Conservation (phyloP, 805 yeast species). For the Lipomyces chichibuensis region DNA sequence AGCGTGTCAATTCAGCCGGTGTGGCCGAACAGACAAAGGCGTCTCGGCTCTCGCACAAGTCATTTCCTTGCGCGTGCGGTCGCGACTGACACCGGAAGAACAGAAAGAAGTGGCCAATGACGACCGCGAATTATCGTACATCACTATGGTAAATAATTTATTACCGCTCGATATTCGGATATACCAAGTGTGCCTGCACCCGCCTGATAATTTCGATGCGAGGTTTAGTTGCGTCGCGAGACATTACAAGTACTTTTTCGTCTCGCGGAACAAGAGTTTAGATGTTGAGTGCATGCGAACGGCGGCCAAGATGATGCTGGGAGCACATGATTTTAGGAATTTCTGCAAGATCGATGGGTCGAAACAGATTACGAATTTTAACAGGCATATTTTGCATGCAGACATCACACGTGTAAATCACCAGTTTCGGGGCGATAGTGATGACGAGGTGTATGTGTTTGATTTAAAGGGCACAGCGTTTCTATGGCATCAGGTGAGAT, state of each 20-base stretch:
- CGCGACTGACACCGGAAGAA: slow-evolving; percentile 62
- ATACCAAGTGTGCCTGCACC: slow-evolving; percentile 80
- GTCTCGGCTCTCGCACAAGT: slow-evolving; percentile 97
- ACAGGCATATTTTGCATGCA: slow-evolving; percentile 62
- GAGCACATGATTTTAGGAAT: slow-evolving; percentile 88
- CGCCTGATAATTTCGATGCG: slow-evolving; percentile 84
- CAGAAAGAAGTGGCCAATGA: slow-evolving; percentile 63
- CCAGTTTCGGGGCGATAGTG: slow-evolving; percentile 23
- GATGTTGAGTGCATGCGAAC: slow-evolving; percentile 67
- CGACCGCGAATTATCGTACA: slow-evolving; percentile 70
- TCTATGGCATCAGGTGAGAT: slow-evolving; percentile 96
- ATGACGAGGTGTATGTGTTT: slow-evolving; percentile 60
- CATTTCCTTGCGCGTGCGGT: slow-evolving; percentile 75
- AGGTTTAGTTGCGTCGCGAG: slow-evolving; percentile 86
- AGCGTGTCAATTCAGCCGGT: slow-evolving; percentile 76
- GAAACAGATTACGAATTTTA: slow-evolving; percentile 81
- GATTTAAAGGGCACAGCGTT: slow-evolving; percentile 88
- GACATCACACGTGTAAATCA: slow-evolving; percentile 48
- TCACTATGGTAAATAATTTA: slow-evolving; percentile 70
- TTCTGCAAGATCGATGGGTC: slow-evolving; percentile 94
- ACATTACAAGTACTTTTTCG: slow-evolving; percentile 83
- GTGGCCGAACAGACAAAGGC: slow-evolving; percentile 96
- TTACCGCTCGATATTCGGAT: slow-evolving; percentile 81
- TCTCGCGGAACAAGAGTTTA: slow-evolving; percentile 44
- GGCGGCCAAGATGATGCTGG: slow-evolving; percentile 67